Base-by-base conservation (phyloP, 495 filamentous ascomycete species). In the Aspergillus heteromorphus region DNA sequence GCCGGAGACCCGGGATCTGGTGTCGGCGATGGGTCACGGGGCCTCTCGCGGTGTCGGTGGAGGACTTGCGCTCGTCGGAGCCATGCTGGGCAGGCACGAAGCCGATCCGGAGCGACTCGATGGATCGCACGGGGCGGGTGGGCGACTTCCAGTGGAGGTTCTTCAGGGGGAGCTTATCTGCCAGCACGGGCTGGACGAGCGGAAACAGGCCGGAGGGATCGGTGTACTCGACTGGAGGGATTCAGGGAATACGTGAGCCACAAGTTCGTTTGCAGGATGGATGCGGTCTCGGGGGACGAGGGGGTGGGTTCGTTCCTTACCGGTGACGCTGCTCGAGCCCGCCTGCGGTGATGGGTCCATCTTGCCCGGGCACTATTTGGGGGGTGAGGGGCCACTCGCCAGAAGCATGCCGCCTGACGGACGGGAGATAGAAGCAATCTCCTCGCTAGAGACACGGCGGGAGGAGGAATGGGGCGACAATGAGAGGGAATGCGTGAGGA, bases 81-180 rank as follows among this genome's bases (percentile, higher is more conserved):
- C 73, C 69, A 54, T 61, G 54, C 41, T 69, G 70, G 30, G 70
- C 78, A 2, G 87, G 84, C 11, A 91, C 76, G 55, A 97, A 84
- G 45, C 95, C 91, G 62, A 97, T 82, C 62, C 96, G 89, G 36
- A 98, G 82, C 42, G 91, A 90, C 64, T 87, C 85, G 68, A 98
- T 97, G 21, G 92, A 95, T 47, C 93, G 85, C 36, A 96, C 75
- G 9, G 95, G 92, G 9, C 93, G 86, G 21, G 85, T 85, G 43
- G 93, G 87, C 6, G 95, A 96, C 68, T 96, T 93, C 93, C 93
- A 98, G 65, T 97, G 87, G 42, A 98, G 84, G 65, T 96, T 92
- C 50, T 84, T 86, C n/a, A 98, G 78, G 10, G 93, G 93, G 4
- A 98, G 79, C 40, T 90, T 86, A 45, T 85, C 73, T 41, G 87